These are phyloP conservation scores for Pythium sukuiense DNA, from an alignment of 352 stramenopile genomes.

Conservation along the genomic window DNA sequence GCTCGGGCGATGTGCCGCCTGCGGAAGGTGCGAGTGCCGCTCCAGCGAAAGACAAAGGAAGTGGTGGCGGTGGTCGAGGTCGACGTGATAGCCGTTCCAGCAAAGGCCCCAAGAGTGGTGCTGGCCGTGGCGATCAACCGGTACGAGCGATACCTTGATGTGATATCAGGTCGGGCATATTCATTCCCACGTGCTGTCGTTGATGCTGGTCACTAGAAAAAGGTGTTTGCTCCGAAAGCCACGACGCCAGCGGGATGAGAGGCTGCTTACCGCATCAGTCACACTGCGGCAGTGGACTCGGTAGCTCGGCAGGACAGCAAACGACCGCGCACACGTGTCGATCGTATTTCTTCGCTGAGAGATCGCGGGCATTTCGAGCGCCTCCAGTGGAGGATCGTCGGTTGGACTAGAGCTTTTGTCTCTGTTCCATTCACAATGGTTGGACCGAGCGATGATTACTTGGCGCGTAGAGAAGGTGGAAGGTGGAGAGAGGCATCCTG, in stretches of 20 bases:
- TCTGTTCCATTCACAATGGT: not conserved
- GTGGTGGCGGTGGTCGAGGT: not conserved
- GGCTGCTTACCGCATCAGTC: not conserved
- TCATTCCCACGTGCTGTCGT: not conserved
- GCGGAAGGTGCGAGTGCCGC: not conserved
- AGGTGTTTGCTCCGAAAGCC: conserved; percentile 64
- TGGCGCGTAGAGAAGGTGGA: not conserved
- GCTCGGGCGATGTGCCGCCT: not conserved
- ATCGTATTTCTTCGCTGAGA: conserved; percentile 1
- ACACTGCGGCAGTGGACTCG: conserved; percentile 6
- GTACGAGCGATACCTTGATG: conserved; percentile 4
- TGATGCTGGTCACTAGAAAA: conserved; percentile 34
- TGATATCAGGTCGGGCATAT: not conserved
- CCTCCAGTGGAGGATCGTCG: not conserved
- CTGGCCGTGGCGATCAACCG: conserved; percentile 18
- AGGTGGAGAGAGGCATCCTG: not conserved
- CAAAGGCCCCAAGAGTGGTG: conserved; percentile 16
- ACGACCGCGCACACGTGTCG: not conserved
- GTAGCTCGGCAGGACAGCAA: conserved; percentile 4
- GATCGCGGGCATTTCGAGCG: not conserved
- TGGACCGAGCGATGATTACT: not conserved
- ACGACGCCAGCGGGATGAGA: conserved; percentile 33
- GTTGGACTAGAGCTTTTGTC: not conserved
- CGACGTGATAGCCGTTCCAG: conserved; percentile 12
- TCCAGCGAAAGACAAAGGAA: conserved; percentile 7